These are phyloP conservation scores for Xylaria multiplex DNA, from an alignment of 2,329 filamentous ascomycete genomes.

Conservation along the genomic window DNA sequence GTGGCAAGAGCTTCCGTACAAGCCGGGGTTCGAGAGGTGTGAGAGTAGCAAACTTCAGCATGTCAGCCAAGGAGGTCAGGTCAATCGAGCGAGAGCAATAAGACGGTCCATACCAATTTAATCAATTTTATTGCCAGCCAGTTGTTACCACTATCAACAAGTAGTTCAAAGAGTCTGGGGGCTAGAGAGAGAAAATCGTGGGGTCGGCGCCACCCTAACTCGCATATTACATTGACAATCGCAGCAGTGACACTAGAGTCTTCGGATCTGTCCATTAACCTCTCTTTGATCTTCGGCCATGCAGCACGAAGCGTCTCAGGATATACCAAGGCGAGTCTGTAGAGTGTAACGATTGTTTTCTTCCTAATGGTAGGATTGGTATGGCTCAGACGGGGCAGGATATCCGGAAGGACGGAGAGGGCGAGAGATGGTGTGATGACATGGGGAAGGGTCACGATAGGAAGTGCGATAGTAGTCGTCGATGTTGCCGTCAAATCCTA, in stretches of 20 bases:
- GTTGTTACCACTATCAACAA: slow-evolving; percentile 94
- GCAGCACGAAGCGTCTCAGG: slow-evolving; percentile 91
- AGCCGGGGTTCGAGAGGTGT: slow-evolving; percentile 92
- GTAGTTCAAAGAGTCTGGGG: slow-evolving; percentile 87
- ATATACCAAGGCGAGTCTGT: slow-evolving; percentile 93
- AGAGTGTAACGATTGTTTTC: slow-evolving; percentile 95
- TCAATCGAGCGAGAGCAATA: not conserved
- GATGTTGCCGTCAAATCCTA: slow-evolving; percentile 78
- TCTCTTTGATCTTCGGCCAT: slow-evolving; percentile 98
- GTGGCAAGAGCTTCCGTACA: slow-evolving; percentile 89
- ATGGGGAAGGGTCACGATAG: slow-evolving; percentile 90
- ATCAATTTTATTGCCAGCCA: slow-evolving; percentile 99
- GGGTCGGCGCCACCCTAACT: slow-evolving; percentile 91
- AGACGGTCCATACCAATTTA: slow-evolving; percentile 74
- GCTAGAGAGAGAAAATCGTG: slow-evolving; percentile 94
- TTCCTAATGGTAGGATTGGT: slow-evolving; percentile 88
- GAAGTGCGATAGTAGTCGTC: slow-evolving; percentile 82
- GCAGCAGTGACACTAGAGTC: slow-evolving; percentile 94
- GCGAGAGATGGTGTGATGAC: slow-evolving; percentile 93
- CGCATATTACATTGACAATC: slow-evolving; percentile 96
- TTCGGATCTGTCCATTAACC: slow-evolving; percentile 87
- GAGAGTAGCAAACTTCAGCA: slow-evolving; percentile 83
- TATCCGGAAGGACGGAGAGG: slow-evolving; percentile 85
- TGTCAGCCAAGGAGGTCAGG: slow-evolving; percentile 40
- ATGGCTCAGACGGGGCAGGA: slow-evolving; percentile 87